Conservation (phyloP, 306 rosid species). For the Vigna unguiculata region DNA sequence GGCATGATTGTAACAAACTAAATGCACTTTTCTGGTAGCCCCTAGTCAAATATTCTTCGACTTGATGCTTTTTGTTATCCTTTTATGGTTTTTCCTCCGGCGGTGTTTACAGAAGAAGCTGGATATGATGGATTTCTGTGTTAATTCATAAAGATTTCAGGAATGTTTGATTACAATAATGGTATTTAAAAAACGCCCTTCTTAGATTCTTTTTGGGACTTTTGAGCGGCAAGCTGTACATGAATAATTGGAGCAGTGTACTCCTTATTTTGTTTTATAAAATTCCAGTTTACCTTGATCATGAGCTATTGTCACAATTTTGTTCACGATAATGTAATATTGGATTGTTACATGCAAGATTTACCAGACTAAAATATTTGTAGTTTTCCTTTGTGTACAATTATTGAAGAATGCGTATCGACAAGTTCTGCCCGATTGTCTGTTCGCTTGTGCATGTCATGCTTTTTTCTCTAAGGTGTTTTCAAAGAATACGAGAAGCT, state of each 20-base stretch:
- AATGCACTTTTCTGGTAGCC: constrained; percentile 9
- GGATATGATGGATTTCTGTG: constrained; percentile 37
- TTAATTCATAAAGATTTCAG: background rate
- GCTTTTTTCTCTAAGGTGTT: background rate
- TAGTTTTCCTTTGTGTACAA: background rate
- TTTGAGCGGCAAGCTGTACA: background rate
- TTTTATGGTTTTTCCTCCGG: background rate
- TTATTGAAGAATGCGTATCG: background rate
- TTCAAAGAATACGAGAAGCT: background rate
- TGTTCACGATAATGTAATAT: background rate
- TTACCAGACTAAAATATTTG: background rate
- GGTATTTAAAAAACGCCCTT: background rate
- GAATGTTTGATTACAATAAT: background rate
- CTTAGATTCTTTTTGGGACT: background rate
- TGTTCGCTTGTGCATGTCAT: background rate
- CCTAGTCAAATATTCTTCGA: constrained; percentile 6
- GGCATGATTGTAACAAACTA: constrained; percentile 29
- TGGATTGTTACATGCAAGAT: background rate
- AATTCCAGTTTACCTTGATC: background rate
- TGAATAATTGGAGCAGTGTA: background rate
- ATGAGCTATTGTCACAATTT: background rate
- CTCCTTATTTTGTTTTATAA: background rate
- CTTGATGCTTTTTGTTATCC: constrained; percentile 16
- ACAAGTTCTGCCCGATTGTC: background rate
- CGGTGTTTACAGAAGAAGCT: constrained; percentile 19